phyloP scores from a whole-genome alignment of 805 yeast species.

The Kodamaea leandrae region DNA sequence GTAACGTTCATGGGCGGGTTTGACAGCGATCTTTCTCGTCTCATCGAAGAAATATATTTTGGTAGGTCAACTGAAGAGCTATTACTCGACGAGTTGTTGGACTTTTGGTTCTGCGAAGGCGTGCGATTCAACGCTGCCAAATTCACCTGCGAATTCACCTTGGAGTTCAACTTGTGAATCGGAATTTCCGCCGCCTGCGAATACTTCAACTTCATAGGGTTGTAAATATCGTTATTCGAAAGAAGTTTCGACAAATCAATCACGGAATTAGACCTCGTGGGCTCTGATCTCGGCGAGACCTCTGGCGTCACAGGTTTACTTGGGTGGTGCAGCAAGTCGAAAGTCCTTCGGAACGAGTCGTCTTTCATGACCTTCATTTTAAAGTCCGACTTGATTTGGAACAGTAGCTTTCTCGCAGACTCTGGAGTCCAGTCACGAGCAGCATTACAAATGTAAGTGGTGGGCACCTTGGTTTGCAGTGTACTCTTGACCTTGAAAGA shows the following conservation, averaged over 20 bases:
- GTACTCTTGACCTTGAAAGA: conserved; percentile 10
- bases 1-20: conserved; percentile 19
- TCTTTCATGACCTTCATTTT: conserved; percentile 36
- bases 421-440: conserved; percentile 42
- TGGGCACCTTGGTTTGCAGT: conserved; percentile 10
- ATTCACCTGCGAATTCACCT: conserved; percentile 40
- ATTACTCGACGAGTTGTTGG: conserved; percentile 19
- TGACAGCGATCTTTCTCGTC: conserved; percentile 23
- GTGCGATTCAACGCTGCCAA: conserved; percentile 17
- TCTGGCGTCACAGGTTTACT: conserved; percentile 38
- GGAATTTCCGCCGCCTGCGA: conserved; percentile 40
- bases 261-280: conserved; percentile 40
- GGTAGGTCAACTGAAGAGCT: conserved; percentile 26
- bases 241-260: conserved; percentile 36
- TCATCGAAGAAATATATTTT: conserved; percentile 13
- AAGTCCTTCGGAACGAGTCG: conserved; percentile 34
- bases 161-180: conserved; percentile 35
- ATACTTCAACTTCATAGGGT: conserved; percentile 39
- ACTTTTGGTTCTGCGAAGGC: conserved; percentile 9
- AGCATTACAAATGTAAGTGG: conserved; percentile 36
- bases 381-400: conserved; percentile 32
- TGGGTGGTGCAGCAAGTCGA: conserved; percentile 32
- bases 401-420: conserved; percentile 19
- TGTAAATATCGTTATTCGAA: conserved; percentile 34
- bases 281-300: conserved; percentile 41